Evolutionary conservation across 108 stramenopile species (phyloP).

Genomic region (Hondaea fermentalgiana): DNA sequence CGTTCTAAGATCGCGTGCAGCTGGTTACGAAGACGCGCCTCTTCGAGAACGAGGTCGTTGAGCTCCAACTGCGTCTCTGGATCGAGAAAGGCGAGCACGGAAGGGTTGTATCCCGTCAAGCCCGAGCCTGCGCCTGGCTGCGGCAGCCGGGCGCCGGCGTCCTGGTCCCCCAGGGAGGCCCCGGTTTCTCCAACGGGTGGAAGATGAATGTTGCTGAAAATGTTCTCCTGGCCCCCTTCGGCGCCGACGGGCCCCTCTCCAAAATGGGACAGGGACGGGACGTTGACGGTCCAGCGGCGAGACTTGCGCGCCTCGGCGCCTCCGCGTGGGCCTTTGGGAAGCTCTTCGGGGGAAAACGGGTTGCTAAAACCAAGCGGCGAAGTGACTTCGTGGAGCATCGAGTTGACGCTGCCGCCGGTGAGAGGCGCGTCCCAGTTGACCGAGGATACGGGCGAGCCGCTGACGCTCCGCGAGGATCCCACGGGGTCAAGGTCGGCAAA

Average conservation of each 20-base stretch:
- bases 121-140: background rate
- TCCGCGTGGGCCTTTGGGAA: background rate
- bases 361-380: background rate
- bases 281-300: constrained; percentile 12
- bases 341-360: background rate
- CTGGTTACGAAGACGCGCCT: background rate
- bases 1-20: background rate
- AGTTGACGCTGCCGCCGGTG: background rate
- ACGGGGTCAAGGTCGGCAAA: background rate
- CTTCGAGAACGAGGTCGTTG: background rate
- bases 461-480: background rate
- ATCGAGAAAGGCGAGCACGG: background rate
- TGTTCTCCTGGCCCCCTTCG: background rate
- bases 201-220: background rate
- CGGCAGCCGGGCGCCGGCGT: too few relatives aligned
- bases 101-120: background rate
- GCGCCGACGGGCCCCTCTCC: background rate
- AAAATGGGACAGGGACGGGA: background rate
- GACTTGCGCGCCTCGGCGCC: background rate
- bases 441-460: background rate
- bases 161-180: too few relatives aligned
- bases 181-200: background rate
- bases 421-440: background rate
- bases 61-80: background rate
- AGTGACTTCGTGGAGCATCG: background rate